Evolutionary conservation across 208 protist genomes (phyloP), one percentile per base, ranked within the genome.

Genomic region (Acanthamoeba triangularis): DNA sequence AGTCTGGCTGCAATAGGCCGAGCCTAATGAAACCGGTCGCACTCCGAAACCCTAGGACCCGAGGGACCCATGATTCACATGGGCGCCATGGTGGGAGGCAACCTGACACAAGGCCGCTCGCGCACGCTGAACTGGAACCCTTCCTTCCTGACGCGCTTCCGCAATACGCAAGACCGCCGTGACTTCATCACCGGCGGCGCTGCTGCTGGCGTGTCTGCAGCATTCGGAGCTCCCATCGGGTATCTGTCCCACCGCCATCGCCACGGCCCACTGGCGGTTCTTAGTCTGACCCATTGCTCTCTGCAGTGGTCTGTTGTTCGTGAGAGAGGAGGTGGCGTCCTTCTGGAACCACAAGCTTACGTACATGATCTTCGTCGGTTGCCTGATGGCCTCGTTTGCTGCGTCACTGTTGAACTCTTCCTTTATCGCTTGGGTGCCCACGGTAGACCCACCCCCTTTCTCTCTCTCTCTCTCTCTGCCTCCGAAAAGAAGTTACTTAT

Each of bases 21-120:
- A 59, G 54, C 18, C 54, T 23, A 59, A 25, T 23, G 54, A 23
- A 59, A 59, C 18, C 18, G 54, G 2, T 23, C 13, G n/a, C n/a
- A 8, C 18, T 11, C 61, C 25, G 61, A 30, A 10, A 67, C 18
- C 18, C 54, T 59, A 80, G 72, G 99, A 28, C 98, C 99, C 67
- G 98, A 99, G 97, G 99, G 99, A 0, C 99, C 99, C 33, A 99
- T 99, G 72, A 99, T 99, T 94, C 99, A 99, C 96, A 98, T 99
- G 63, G 99, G 99, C 41, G 98, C 98, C n/a, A 98, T 99, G 85
- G 98, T 98, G 47, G 80, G 98, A 3, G 99, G 98, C 6, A 98
- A 98, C n/a, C 96, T 99, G 41, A 99, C 98, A 35, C 98, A 99
- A 87, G 98, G 98, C 14, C 97, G 98, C 30, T 98, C 98, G 54